Conservation (phyloP, 2,329 filamentous ascomycete genomes). For the Calonectria pseudoturangicola region DNA sequence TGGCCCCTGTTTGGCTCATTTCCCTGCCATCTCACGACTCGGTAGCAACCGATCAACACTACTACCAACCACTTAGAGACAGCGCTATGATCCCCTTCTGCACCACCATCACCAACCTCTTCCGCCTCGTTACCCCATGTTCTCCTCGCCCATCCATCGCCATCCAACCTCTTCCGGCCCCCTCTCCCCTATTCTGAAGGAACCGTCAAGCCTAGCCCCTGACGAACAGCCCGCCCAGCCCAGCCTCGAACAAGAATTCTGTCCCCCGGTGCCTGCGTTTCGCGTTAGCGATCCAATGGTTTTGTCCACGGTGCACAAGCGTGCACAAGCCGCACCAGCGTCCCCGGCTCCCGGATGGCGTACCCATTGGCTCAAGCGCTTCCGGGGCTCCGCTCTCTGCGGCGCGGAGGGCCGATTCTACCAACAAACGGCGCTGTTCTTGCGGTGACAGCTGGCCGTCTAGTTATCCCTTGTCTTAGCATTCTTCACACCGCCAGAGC, state of each 20-base stretch:
- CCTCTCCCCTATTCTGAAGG: conserved; percentile 5
- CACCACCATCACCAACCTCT: conserved; percentile 25
- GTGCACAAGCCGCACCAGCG: conserved; percentile 46
- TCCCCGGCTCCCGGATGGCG: conserved; percentile 48
- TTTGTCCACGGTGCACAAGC: conserved; percentile 46
- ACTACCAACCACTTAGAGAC: conserved; percentile 22
- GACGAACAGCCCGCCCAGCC: conserved; percentile 17
- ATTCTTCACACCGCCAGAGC: conserved; percentile 54
- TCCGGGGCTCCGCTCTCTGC: conserved; percentile 42
- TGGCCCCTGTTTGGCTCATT: conserved; percentile 18
- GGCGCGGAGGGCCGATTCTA: conserved; percentile 40
- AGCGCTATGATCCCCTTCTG: conserved; percentile 36
- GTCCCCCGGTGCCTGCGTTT: conserved; percentile 22
- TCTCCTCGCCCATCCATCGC: conserved; percentile 26
- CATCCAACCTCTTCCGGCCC: conserved; percentile 26
- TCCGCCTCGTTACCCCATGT: conserved; percentile 8
- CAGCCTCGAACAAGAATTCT: conserved; percentile 31
- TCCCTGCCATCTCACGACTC: conserved; percentile 41
- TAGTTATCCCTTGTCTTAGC: conserved; percentile 46
- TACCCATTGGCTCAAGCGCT: conserved; percentile 52
- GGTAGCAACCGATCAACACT: conserved; percentile 52
- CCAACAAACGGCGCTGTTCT: conserved; percentile 51
- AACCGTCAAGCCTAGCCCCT: conserved; percentile 30
- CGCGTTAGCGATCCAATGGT: conserved; percentile 51
- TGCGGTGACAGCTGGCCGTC: conserved; percentile 55